These are phyloP conservation scores for Melanopsichium pennsylvanicum DNA, from an alignment of 1,284 basidiomycete species.

Conservation along the genomic window DNA sequence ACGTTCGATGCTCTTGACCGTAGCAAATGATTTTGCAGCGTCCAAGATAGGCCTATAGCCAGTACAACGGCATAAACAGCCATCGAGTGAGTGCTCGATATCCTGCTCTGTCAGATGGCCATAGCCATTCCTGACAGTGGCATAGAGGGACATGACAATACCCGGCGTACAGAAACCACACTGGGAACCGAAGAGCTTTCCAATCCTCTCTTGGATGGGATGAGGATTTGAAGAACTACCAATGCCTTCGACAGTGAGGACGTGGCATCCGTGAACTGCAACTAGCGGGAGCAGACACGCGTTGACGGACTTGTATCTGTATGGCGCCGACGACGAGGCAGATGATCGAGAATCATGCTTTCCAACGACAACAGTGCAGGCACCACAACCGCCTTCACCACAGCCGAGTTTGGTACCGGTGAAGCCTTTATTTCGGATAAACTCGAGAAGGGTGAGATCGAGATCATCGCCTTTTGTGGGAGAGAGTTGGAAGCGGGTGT, in stretches of 20 bases:
- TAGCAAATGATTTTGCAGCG: conserved; percentile 58
- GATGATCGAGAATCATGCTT: conserved; percentile 21
- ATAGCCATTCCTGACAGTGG: conserved; percentile 62
- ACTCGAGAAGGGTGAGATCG: conserved; percentile 63
- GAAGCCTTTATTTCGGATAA: conserved; percentile 63
- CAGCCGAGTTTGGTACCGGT: conserved; percentile 67
- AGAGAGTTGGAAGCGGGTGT: conserved; percentile 41
- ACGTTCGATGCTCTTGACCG: conserved; percentile 30
- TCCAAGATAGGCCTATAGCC: conserved; percentile 58
- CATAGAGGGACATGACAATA: conserved; percentile 66
- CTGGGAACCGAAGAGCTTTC: conserved; percentile 63
- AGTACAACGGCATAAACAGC: conserved; percentile 66
- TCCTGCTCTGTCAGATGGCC: conserved; percentile 60
- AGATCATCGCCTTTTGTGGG: conserved; percentile 38
- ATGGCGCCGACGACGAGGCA: conserved; percentile 26
- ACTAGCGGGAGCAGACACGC: conserved; percentile 66
- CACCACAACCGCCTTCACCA: conserved; percentile 66
- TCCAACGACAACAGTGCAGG: conserved; percentile 64
- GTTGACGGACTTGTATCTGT: conserved; percentile 65
- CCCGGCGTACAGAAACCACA: conserved; percentile 65
- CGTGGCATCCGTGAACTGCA: conserved; percentile 65
- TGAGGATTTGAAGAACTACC: conserved; percentile 64
- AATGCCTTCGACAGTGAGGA: conserved; percentile 66
- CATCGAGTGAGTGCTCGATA: conserved; percentile 65
- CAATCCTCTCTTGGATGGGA: conserved; percentile 66